phyloP scores from a whole-genome alignment of 495 filamentous ascomycete species.

The Polyplosphaeria fusca region DNA sequence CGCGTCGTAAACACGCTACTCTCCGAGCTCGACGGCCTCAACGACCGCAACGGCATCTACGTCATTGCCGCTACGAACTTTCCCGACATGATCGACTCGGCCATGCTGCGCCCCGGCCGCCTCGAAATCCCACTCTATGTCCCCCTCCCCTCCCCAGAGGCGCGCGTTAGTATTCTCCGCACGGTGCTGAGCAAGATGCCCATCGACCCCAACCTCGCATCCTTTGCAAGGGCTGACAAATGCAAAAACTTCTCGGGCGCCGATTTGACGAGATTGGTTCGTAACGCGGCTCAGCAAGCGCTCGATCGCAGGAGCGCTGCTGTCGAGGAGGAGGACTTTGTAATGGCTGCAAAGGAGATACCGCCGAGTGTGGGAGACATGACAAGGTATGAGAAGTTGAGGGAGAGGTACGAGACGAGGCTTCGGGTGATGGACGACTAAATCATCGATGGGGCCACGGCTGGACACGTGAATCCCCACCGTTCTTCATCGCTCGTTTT shows the following conservation, averaged over 20 bases:
- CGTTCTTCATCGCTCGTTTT: too few relatives aligned
- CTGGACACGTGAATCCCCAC: too few relatives aligned
- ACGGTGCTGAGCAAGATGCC: constrained; percentile 70
- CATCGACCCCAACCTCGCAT: constrained; percentile 46
- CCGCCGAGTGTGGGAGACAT: constrained; percentile 77
- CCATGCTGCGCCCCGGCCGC: constrained; percentile 89
- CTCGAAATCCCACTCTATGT: constrained; percentile 88
- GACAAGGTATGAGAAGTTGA: constrained; percentile 64
- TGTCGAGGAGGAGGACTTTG: constrained; percentile 62
- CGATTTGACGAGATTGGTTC: constrained; percentile 74
- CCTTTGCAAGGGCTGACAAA: constrained; percentile 54
- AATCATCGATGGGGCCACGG: not conserved
- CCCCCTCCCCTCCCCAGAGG: constrained; percentile 73
- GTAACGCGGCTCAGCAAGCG: constrained; percentile 73
- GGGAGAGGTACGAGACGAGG: constrained; percentile 35
- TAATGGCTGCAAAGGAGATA: constrained; percentile 65
- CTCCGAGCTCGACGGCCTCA: constrained; percentile 91
- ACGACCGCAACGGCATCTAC: constrained; percentile 80
- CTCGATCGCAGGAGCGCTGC: constrained; percentile 52
- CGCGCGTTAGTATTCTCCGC: constrained; percentile 80
- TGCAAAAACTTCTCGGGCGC: constrained; percentile 90
- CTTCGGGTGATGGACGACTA: not conserved
- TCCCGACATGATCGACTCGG: constrained; percentile 93
- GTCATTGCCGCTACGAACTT: constrained; percentile 93
- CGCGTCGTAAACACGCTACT: constrained; percentile 93